Base-by-base conservation (phyloP, 495 filamentous ascomycete species). In the Clavariopsis aquatica region DNA sequence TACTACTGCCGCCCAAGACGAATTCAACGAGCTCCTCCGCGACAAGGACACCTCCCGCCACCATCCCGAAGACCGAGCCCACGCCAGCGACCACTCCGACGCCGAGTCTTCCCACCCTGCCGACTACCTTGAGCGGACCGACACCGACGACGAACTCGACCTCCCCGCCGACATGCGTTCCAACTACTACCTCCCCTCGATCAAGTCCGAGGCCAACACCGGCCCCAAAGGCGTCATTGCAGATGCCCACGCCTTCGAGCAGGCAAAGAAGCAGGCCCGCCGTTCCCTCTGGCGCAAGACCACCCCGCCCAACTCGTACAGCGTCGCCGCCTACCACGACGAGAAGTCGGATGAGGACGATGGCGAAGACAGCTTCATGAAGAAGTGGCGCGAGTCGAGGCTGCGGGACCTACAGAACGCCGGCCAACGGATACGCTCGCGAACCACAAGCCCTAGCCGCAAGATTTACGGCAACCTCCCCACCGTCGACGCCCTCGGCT, bases 191-290 rank as follows among this genome's bases (percentile, higher is more conserved):
- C 70, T 78, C n/a, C 76, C 76, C 12, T 43, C 47, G 12, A 72
- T 67, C 46, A 65, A 68, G 28, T 76, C 72, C 52, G 86, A 94
- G 69, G 84, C 84, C 65, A 90, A 94, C 70, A 95, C 95, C n/a
- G 94, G 94, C 26, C 95, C 96, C 58, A 98, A 98, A 79, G 94
- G 94, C 68, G 94, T 98, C 75, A 97, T 98, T 64, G 92, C 95
- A 67, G 94, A 98, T 72, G 94, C 94, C 24, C 85, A 90, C 65
- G 87, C 90, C 56, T 98, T 93, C 72, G 92, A 97, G 76, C 84
- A 87, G 56, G 91, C 93, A 12, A 85, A 85, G 54, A 88, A 82
- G 78, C 79, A 78, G 75, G 77, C 75, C 72, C 66, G 81, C 38
- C 65, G 69, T 15, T 64, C 57, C 49, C 46, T 60, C 9, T 68